phyloP scores from a whole-genome alignment of 179 eudicot genomes.

The Spergularia azorica region DNA sequence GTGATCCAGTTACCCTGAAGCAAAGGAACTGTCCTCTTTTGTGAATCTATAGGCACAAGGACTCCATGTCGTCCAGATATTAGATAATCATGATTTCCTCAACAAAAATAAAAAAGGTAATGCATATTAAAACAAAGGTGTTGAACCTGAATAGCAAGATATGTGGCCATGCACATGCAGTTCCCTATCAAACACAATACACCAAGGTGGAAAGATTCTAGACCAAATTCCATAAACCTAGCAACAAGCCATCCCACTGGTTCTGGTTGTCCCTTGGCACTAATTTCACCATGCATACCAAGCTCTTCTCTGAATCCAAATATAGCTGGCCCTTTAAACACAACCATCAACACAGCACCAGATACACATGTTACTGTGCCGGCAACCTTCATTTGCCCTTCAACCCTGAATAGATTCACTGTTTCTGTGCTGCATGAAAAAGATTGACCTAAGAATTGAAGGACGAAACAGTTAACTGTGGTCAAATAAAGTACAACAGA shows the following conservation, averaged over 20 bases:
- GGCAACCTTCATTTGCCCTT: slow-evolving; percentile 83
- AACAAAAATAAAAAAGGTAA: background rate
- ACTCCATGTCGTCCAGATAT: background rate
- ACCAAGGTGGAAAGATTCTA: slow-evolving; percentile 86
- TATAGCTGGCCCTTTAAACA: slow-evolving; percentile 77
- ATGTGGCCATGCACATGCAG: slow-evolving; percentile 97
- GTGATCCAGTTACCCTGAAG: no score
- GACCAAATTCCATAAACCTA: slow-evolving; percentile 54
- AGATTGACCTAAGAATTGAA: slow-evolving; percentile 31
- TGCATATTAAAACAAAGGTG: background rate
- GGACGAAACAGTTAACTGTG: background rate
- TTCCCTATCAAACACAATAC: slow-evolving; percentile 87
- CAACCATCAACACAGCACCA: slow-evolving; percentile 90
- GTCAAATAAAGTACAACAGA: slow-evolving; percentile 4
- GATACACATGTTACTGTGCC: slow-evolving; percentile 84
- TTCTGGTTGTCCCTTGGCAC: slow-evolving; percentile 87
- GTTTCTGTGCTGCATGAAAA: slow-evolving; percentile 95
- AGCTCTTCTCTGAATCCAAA: slow-evolving; percentile 62
- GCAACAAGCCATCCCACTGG: slow-evolving; percentile 85
- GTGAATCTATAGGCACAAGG: no score
- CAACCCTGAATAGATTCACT: slow-evolving; percentile 62
- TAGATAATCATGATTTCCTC: background rate
- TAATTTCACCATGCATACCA: slow-evolving; percentile 52
- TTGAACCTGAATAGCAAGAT: slow-evolving; percentile 88
- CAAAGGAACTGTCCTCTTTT: no score